Percentiles rank a stretch among this genome's conserved stretches.
phyloP scores from a whole-genome alignment of 768 basidiomycete genomes.

The Amanita muscaria region DNA sequence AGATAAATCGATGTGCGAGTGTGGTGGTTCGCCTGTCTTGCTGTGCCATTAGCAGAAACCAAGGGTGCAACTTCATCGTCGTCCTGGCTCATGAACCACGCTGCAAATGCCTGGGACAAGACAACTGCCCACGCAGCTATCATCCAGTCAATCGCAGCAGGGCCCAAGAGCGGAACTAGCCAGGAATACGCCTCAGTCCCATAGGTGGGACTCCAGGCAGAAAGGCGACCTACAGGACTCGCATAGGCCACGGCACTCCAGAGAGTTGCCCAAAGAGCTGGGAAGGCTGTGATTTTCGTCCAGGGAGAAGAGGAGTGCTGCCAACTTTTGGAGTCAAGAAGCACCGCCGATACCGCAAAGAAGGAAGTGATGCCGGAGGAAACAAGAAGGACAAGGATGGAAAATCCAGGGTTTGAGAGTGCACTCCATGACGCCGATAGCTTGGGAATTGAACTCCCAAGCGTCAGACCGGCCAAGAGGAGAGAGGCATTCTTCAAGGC shows the following conservation, averaged over 20 bases:
- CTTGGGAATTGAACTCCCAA: slow-evolving; percentile 34
- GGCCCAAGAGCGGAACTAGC: slow-evolving; percentile 50
- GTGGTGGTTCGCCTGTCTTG: slow-evolving; percentile 1
- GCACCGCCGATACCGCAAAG: slow-evolving; percentile 31
- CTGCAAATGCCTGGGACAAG: slow-evolving; percentile 41
- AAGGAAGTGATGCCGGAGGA: slow-evolving; percentile 37
- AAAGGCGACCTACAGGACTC: slow-evolving; percentile 64
- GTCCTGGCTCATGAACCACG: slow-evolving; percentile 46
- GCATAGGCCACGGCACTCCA: slow-evolving; percentile 48
- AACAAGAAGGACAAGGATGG: slow-evolving; percentile 36
- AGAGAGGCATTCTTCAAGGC: slow-evolving; percentile 16
- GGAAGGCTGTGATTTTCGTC: slow-evolving; percentile 50
- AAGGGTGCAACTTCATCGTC: slow-evolving; percentile 13
- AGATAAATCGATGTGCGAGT: slow-evolving; percentile 17
- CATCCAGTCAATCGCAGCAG: slow-evolving; percentile 61
- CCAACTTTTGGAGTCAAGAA: slow-evolving; percentile 28
- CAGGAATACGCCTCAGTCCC: slow-evolving; percentile 52
- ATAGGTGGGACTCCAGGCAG: slow-evolving; percentile 59
- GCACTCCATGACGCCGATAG: slow-evolving; percentile 40
- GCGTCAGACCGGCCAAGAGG: slow-evolving; percentile 29
- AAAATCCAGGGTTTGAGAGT: slow-evolving; percentile 41
- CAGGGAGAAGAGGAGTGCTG: slow-evolving; percentile 26
- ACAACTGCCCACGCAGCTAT: slow-evolving; percentile 71
- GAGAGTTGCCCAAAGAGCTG: slow-evolving; percentile 55
- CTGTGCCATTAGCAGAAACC: slow-evolving; percentile 7